Evolutionary conservation across 768 basidiomycete genomes (phyloP), one percentile per base, ranked within the genome.

Genomic region (Macrolepiota fuliginosa): DNA sequence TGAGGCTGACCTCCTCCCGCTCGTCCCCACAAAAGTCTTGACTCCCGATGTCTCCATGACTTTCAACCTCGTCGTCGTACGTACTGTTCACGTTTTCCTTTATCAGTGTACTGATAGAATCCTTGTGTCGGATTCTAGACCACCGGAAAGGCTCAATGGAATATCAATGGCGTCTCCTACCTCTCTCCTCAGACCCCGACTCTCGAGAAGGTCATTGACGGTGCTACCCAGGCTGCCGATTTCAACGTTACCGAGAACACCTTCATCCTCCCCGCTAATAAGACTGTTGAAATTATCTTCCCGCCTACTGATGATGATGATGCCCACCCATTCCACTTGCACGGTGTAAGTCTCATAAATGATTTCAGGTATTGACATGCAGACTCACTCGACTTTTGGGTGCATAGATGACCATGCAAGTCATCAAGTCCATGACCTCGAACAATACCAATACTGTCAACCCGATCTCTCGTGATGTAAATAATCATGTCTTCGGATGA

Each of bases 391-490:
- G 19, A 45, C 3, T 5, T 7, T 2, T 7, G 13, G 13, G 17
- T 37, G 2, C 24, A 24, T 32, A 61, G 60, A 54, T 61, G 60
- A 32, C 53, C 13, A 27, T 61, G 19, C 60, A 61, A 55, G 60
- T 61, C 35, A 66, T 78, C 61, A 74, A 77, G 62, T 71, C 63
- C 36, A 74, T 71, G 45, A 61, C 54, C 24, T 61, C 69, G 25
- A 63, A 66, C 11, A 15, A 19, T 2, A 77, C 75, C 65, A 83
- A 83, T 69, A 81, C 75, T 39, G 66, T 66, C n/a, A 84, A 89
- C 70, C 89, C 90, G 0, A 77, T 76, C 49, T 62, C 76, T 45
- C 76, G 87, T 39, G 88, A 90, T 67, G 84, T 85, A 4, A 79
- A 87, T 39, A 74, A 4, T 29, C 9, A 15, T 22, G 3, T 1